Conservation (phyloP, 768 basidiomycete genomes). For the Naematelia aurantialba region DNA sequence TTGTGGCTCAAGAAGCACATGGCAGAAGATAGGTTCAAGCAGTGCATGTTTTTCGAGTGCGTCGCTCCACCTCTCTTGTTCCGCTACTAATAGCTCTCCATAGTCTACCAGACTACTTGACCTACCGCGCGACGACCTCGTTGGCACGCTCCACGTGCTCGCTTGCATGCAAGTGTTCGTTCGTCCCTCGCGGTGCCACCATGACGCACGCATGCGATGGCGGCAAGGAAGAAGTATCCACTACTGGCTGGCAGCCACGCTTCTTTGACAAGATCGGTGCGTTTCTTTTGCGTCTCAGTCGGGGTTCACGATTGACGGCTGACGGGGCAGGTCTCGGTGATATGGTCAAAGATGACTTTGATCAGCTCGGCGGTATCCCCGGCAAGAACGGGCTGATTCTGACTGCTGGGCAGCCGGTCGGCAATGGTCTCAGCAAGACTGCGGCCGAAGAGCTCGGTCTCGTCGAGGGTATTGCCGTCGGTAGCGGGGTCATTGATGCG, state of each 20-base stretch:
- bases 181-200: slow-evolving; percentile 62
- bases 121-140: slow-evolving; percentile 80
- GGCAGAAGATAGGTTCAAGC: slow-evolving; percentile 62
- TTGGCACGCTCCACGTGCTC: slow-evolving; percentile 82
- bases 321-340: slow-evolving; percentile 32
- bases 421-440: slow-evolving; percentile 68
- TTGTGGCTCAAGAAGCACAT: slow-evolving; percentile 94
- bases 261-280: slow-evolving; percentile 85
- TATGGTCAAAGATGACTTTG: slow-evolving; percentile 60
- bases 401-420: slow-evolving; percentile 78
- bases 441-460: slow-evolving; percentile 85
- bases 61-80: slow-evolving; percentile 8
- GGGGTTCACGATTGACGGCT: not conserved
- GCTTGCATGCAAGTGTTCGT: slow-evolving; percentile 92
- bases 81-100: slow-evolving; percentile 57
- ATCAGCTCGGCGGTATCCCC: slow-evolving; percentile 67
- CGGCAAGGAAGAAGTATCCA: slow-evolving; percentile 51
- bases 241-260: slow-evolving; percentile 75
- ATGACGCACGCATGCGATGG: slow-evolving; percentile 47
- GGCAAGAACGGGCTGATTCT: slow-evolving; percentile 60
- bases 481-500: slow-evolving; percentile 94
- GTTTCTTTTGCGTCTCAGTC: not conserved
- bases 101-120: slow-evolving; percentile 92
- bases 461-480: slow-evolving; percentile 79
- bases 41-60: slow-evolving; percentile 53